Base-by-base conservation (phyloP, 192 early-diverging fungal genomes). In the Backusella luteola region DNA sequence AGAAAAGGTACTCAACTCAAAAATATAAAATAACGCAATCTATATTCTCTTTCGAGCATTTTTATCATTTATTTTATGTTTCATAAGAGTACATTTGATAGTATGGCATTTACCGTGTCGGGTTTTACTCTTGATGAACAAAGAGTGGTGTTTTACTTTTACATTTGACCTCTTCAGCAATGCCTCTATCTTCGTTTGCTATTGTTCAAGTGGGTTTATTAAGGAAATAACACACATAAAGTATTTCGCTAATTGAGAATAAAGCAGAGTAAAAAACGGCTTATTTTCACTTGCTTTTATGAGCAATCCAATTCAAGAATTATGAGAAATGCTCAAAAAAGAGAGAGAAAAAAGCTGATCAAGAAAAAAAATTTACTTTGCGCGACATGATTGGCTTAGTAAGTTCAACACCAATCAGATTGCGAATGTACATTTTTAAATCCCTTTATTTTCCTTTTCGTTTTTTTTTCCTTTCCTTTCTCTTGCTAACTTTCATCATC, bases 371-470 rank as follows among this genome's bases (percentile, higher is more conserved):
- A 63, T 63, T 63, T 63, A 63, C 56, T 63, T 63, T 63, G 56
- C 56, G 56, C 56, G 56, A 63, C 56, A 63, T 63, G 56, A 63
- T 63, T 63, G 56, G 56, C 23, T 63, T 63, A 11, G 23, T 63
- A 63, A 63, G 56, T 29, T 63, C 23, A 63, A 63, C 56, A 63
- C 56, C 56, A 63, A 63, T 63, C 56, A 63, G 23, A 63, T 29
- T 63, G 56, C 29, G 29, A 63, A 63, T 63, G 56, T 63, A 29
- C 56, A 63, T 63, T 63, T 63, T 63, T 63, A 49, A 49, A 49
- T 63, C 8, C 26, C 23, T 63, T 63, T 63, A 26, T 29, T 29
- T 63, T 63, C 35, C n/a, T 42, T 12, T 42, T 29, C 26, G 26
- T 12, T 71, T 71, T 71, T 44, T 32, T 36, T 39, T 5, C 6